These are phyloP conservation scores for Isatis tinctoria DNA, from an alignment of 345 rosid species.

Conservation along the genomic window DNA sequence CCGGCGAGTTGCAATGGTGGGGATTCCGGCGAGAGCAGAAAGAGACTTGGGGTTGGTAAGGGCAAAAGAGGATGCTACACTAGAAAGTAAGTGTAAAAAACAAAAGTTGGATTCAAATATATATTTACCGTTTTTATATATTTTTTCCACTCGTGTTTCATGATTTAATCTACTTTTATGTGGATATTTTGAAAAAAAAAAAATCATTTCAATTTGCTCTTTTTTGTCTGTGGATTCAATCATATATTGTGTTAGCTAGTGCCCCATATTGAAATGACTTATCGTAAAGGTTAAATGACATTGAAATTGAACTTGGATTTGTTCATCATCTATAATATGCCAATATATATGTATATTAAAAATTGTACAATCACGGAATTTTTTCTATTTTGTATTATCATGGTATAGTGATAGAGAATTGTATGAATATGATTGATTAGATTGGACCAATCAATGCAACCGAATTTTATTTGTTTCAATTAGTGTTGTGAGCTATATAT, in stretches of 20 bases:
- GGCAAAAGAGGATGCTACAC: slow-evolving; percentile 71
- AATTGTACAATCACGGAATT: not conserved
- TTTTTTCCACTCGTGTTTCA: not conserved
- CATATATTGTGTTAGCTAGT: slow-evolving; percentile 17
- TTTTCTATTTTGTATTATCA: not conserved
- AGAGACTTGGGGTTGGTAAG: slow-evolving; percentile 32
- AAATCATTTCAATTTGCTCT: not conserved
- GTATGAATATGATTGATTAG: slow-evolving; percentile 16
- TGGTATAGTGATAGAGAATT: slow-evolving; percentile 4
- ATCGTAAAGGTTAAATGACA: not conserved
- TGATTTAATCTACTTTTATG: slow-evolving; percentile 2
- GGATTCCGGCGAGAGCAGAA: slow-evolving; percentile 54
- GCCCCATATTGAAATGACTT: slow-evolving; percentile 11
- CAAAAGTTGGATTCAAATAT: not conserved
- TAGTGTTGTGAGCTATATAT: not conserved
- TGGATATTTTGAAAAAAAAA: not conserved
- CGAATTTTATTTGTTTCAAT: not conserved
- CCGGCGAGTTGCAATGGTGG: slow-evolving; percentile 38
- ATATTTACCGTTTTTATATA: not conserved
- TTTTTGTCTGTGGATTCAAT: not conserved
- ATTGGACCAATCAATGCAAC: not conserved
- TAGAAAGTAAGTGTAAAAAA: slow-evolving; percentile 59
- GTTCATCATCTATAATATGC: not conserved
- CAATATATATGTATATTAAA: not conserved
- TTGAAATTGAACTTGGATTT: not conserved